A percentile compares a stretch with the other conserved stretches of the same genome.
Conservation (phyloP, 2,329 filamentous ascomycete genomes). For the Exophiala xenobiotica region DNA sequence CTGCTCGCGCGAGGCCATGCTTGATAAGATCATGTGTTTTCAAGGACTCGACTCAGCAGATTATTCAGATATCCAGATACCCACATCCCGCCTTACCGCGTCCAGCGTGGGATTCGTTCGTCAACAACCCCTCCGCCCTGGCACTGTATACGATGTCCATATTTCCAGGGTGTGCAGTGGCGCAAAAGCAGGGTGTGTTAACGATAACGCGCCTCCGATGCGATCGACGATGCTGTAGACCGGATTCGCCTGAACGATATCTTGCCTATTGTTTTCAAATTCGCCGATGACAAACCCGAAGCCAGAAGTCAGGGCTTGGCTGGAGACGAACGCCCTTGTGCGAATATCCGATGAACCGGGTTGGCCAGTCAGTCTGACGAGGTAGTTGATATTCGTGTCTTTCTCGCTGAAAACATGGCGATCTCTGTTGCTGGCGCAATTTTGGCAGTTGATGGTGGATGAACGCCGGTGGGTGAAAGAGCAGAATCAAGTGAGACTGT, state of each 20-base stretch:
- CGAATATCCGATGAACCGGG: slow-evolving; percentile 37
- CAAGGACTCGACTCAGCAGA: slow-evolving; percentile 41
- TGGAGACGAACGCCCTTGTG: slow-evolving; percentile 10
- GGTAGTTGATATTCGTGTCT: slow-evolving; percentile 66
- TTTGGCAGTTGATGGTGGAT: slow-evolving; percentile 17
- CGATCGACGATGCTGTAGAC: slow-evolving; percentile 35
- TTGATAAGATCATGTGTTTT: slow-evolving; percentile 43
- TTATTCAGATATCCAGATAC: slow-evolving; percentile 41
- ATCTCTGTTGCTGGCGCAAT: slow-evolving; percentile 15
- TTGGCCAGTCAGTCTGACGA: slow-evolving; percentile 57
- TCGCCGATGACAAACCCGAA: slow-evolving; percentile 45
- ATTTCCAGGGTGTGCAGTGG: slow-evolving; percentile 44
- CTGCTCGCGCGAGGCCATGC: slow-evolving; percentile 47
- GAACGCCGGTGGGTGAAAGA: slow-evolving; percentile 2
- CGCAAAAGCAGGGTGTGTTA: slow-evolving; percentile 46
- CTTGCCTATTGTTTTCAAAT: slow-evolving; percentile 46
- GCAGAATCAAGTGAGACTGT: too few species aligned
- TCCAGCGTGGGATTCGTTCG: slow-evolving; percentile 50
- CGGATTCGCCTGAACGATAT: slow-evolving; percentile 41
- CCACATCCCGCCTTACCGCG: slow-evolving; percentile 29
- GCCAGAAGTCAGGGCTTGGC: slow-evolving; percentile 11
- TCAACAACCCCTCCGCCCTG: slow-evolving; percentile 56
- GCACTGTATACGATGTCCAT: slow-evolving; percentile 39
- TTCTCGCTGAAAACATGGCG: slow-evolving; percentile 15
- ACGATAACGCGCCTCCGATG: slow-evolving; percentile 45